These are phyloP conservation scores for Cutaneotrichosporon sp. DNA, from an alignment of 1,284 basidiomycete genomes.

Conservation along the genomic window DNA sequence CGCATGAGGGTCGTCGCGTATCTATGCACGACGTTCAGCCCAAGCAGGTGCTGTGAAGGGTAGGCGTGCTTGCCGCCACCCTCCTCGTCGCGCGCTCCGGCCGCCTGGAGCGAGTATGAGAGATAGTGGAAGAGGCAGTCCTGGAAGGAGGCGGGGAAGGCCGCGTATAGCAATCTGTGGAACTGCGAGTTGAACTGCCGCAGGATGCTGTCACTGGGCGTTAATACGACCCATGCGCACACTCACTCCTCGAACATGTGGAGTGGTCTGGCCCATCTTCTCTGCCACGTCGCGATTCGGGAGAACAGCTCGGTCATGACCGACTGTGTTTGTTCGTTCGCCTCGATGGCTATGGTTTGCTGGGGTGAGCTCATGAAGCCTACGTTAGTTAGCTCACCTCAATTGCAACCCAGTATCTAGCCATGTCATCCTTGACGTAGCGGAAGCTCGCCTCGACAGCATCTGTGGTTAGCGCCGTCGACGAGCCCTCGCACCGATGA, in stretches of 20 bases:
- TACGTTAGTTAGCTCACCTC: conserved; percentile 34
- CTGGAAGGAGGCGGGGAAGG: conserved; percentile 44
- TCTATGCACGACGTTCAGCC: conserved; percentile 75
- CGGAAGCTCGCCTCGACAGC: conserved; percentile 38
- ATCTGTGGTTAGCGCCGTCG: conserved; percentile 22
- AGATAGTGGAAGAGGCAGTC: conserved; percentile 40
- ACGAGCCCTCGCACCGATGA: conserved; percentile 27
- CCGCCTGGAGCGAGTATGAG: conserved; percentile 32
- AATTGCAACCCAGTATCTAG: conserved; percentile 30
- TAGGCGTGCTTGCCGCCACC: conserved; percentile 23
- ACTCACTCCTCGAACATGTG: conserved; percentile 45
- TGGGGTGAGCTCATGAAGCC: conserved; percentile 1
- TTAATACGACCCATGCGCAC: neutral
- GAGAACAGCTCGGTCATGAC: conserved; percentile 45
- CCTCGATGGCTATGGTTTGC: conserved; percentile 7
- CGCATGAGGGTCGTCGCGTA: conserved; percentile 80
- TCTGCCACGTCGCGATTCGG: conserved; percentile 46
- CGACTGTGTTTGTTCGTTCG: conserved; percentile 7
- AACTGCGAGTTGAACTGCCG: conserved; percentile 35
- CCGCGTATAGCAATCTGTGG: conserved; percentile 48
- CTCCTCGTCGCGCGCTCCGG: conserved; percentile 12
- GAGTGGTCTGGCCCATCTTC: conserved; percentile 46
- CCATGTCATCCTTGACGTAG: conserved; percentile 41
- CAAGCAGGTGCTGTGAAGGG: conserved; percentile 60
- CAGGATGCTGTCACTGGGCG: conserved; percentile 29